Conservation (phyloP, 495 filamentous ascomycete species). For the Penicillium roqueforti region DNA sequence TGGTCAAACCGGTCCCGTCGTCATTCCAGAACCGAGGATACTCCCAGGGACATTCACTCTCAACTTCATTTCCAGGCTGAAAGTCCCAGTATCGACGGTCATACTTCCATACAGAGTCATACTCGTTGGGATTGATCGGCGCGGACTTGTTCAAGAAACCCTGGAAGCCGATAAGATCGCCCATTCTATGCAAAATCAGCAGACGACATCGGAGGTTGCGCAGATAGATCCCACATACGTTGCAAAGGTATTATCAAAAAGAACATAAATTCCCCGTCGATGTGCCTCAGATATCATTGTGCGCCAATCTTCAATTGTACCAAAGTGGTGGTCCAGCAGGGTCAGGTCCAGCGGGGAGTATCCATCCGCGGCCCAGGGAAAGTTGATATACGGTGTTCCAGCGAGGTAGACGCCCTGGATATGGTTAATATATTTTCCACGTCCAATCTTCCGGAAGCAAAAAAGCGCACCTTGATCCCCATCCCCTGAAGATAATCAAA, state of each 20-base stretch:
- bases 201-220: background rate
- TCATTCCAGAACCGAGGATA: slow-evolving; percentile 8
- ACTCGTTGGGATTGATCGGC: slow-evolving; percentile 37
- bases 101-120: slow-evolving; percentile 40
- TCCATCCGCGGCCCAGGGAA: slow-evolving; percentile 34
- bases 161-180: slow-evolving; percentile 44
- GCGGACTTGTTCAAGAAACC: slow-evolving; percentile 38
- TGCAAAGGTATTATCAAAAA: slow-evolving; percentile 36
- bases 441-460: slow-evolving; percentile 7
- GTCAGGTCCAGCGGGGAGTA: slow-evolving; percentile 36
- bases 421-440: slow-evolving; percentile 4
- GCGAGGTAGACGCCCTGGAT: slow-evolving; percentile 16
- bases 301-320: slow-evolving; percentile 33
- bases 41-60: slow-evolving; percentile 12
- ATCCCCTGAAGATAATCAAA: slow-evolving; percentile 41
- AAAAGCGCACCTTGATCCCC: slow-evolving; percentile 25
- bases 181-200: slow-evolving; percentile 25
- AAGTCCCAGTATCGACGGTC: slow-evolving; percentile 42
- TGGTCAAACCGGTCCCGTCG: slow-evolving; percentile 4
- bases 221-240: slow-evolving; percentile 20
- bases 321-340: slow-evolving; percentile 36
- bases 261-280: slow-evolving; percentile 33
- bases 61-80: slow-evolving; percentile 20
- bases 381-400: slow-evolving; percentile 37
- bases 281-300: slow-evolving; percentile 30